A percentile compares a stretch with the other conserved stretches of the same genome.
phyloP scores from a whole-genome alignment of 164 flowering plant species.

The Tetracentron sinense region DNA sequence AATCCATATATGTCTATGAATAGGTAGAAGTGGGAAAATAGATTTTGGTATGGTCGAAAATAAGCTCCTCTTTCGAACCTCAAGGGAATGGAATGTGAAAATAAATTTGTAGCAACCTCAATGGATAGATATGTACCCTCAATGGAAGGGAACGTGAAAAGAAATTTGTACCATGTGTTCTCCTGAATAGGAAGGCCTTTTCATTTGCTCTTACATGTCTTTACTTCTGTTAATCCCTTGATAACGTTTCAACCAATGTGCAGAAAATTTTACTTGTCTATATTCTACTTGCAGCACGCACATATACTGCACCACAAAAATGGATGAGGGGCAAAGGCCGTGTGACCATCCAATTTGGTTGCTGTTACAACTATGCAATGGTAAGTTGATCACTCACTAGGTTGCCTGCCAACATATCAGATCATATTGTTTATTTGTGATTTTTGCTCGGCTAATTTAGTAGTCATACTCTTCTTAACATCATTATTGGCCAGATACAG shows the following conservation, averaged over 20 bases:
- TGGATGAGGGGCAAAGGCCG: conserved; percentile 99
- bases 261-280: not conserved
- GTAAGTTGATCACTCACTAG: conserved; percentile 40
- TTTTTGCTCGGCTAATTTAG: not conserved
- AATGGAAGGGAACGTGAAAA: not conserved
- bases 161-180: not conserved
- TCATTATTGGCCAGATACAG: not conserved
- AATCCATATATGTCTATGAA: too few relatives aligned
- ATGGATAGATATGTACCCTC: too few relatives aligned
- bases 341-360: conserved; percentile 90
- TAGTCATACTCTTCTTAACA: not conserved
- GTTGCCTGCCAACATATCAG: not conserved
- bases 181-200: not conserved
- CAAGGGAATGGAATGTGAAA: too few relatives aligned
- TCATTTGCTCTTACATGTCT: too few relatives aligned
- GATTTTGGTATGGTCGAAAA: too few relatives aligned
- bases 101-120: too few relatives aligned
- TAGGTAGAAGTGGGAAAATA: too few relatives aligned
- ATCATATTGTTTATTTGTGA: not conserved
- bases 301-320: conserved; percentile 76
- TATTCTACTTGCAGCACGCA: conserved; percentile 51
- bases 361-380: conserved; percentile 88
- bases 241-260: too few relatives aligned
- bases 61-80: too few relatives aligned
- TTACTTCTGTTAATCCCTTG: too few relatives aligned